Base-by-base conservation (phyloP, 441 rosid species). In the Hura crepitans region DNA sequence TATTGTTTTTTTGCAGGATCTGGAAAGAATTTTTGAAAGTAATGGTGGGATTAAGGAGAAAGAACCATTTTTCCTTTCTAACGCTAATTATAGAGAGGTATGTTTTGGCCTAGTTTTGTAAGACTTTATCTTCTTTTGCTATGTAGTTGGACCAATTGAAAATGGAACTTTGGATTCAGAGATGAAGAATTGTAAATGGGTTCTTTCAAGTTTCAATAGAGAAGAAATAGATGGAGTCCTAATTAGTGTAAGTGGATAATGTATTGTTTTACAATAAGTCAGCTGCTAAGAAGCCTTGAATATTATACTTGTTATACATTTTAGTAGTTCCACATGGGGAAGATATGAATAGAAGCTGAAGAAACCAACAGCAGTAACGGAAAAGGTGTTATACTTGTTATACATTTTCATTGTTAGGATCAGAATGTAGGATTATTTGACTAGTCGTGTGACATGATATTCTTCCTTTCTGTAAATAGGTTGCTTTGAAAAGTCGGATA, bases 31-130 rank as follows among this genome's bases (percentile, higher is more conserved):
- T 46, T 37, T 89, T 73, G 69, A 71, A 61, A 87, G 74, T 68
- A 83, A 82, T 73, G 87, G 87, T 12, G 95, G 89, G 28, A 37
- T 83, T 53, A 78, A 63, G 57, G 95, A 89, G 80, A 86, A 85
- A 68, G 97, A 86, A 75, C 95, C 97, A 22, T 91, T 87, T 83
- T 81, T 74, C 79, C 86, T 91, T 64, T 72, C 81, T 28, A 70
- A 76, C 65, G 74, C 76, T 59, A 77, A 72, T 65, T 54, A 79
- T 69, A 72, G 35, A 22, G 89, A 85, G 93, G 97, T 80, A 85
- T 23, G 30, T 59, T 33, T 57, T 59, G 22, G 13, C 42, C 4
- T 35, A 30, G 22, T 28, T 64, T 63, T 45, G 12, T 63, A 14
- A 27, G 35, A 27, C 11, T 47, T n/a, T 49, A n/a, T 49, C 5